Evolutionary conservation across 345 rosid species (phyloP).

Genomic region (Cochlearia excelsa): DNA sequence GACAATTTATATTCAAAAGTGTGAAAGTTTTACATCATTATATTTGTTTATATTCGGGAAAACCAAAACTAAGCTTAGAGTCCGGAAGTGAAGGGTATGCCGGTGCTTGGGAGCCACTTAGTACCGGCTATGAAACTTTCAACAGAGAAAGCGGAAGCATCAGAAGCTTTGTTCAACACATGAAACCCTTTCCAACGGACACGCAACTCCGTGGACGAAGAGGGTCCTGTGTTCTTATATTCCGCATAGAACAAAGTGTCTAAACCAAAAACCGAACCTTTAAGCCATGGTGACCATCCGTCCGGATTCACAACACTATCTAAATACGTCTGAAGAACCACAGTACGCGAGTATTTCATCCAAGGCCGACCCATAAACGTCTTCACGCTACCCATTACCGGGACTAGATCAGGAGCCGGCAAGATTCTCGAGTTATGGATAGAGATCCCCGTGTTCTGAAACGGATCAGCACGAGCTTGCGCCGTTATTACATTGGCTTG

Average conservation of each 20-base stretch:
- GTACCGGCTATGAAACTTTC: slow-evolving; percentile 46
- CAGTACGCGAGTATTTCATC: slow-evolving; percentile 67
- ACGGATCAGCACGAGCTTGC: slow-evolving; percentile 77
- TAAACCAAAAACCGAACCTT: slow-evolving; percentile 45
- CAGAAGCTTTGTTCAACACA: slow-evolving; percentile 45
- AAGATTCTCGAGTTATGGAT: slow-evolving; percentile 71
- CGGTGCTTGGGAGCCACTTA: slow-evolving; percentile 59
- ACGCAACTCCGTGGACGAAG: slow-evolving; percentile 49
- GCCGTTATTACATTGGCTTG: slow-evolving; percentile 75
- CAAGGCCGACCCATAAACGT: slow-evolving; percentile 84
- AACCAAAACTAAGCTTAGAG: slow-evolving; percentile 25
- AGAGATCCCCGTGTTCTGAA: slow-evolving; percentile 79
- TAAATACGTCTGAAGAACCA: slow-evolving; percentile 57
- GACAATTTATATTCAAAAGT: slow-evolving; percentile 18
- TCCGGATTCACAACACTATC: slow-evolving; percentile 62
- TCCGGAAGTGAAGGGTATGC: slow-evolving; percentile 57
- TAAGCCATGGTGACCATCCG: slow-evolving; percentile 77
- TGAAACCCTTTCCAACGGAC: slow-evolving; percentile 71
- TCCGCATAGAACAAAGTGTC: slow-evolving; percentile 67
- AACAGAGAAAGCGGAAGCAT: slow-evolving; percentile 55
- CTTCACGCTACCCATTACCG: slow-evolving; percentile 48
- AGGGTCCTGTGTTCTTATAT: slow-evolving; percentile 66
- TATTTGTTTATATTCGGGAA: background rate
- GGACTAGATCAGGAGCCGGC: slow-evolving; percentile 66
- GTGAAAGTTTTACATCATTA: slow-evolving; percentile 13